Evolutionary conservation across 441 rosid genomes (phyloP), one percentile per base, ranked within the genome.

Genomic region (Pelargonium cotyledonis): DNA sequence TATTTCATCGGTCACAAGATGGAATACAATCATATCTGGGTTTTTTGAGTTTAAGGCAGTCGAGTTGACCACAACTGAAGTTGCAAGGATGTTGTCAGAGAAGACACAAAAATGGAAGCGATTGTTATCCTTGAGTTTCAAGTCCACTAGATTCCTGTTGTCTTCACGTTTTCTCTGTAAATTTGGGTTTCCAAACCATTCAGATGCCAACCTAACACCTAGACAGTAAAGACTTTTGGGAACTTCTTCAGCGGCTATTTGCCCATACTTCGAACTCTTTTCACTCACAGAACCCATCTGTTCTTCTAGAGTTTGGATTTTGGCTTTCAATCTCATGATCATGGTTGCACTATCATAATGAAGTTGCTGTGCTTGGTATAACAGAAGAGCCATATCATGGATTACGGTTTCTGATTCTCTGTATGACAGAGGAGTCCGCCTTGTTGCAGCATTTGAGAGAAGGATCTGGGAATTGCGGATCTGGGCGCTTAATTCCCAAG

Each of bases 401-500:
- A 91, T 77, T 21, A 89, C 89, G 66, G 89, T 72, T 63, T 87
- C 97, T 10, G 97, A 84, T 80, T 87, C 99, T 31, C 84, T 70
- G 6, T 83, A 75, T 1, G 96, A 87, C 68, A 95, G 80, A 26
- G 99, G 94, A 58, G 74, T 76, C 64, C 97, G 86, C 74, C 95
- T 83, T 58, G 87, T 83, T 62, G 97, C 96, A 60, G 94, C 94
- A 75, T 63, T 81, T 1, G 99, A 95, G 65, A 95, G 85, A 58
- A 95, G 92, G 72, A 81, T 75, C 81, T 91, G 97, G 1, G 92
- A 91, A 69, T 84, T 87, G 53, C 96, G 97, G 76, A 95, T 95
- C 81, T 95, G 99, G 44, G 99, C 96, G 72, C 99, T 92, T 69
- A 95, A 76, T 71, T 91, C 99, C 97, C 99, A 95, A 14, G 99